A percentile compares a stretch with the other conserved stretches of the same genome.
phyloP scores from a whole-genome alignment of 345 rosid species.

The Aegle marmelos region DNA sequence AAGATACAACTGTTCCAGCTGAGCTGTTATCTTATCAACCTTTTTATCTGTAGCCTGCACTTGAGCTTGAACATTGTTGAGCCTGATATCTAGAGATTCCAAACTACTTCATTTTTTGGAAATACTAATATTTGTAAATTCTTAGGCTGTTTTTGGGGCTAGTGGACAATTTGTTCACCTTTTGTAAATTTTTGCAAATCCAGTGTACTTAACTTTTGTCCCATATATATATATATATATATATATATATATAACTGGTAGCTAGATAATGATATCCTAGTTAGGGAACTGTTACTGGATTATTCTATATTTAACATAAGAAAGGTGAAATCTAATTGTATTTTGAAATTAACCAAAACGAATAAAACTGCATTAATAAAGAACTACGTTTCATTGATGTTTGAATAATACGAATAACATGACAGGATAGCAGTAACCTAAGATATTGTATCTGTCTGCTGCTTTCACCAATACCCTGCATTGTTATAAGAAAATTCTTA shows the following conservation, averaged over 20 bases:
- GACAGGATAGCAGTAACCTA: constrained; percentile 41
- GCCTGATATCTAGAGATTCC: too few species aligned
- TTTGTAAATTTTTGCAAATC: too few species aligned
- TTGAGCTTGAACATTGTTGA: too few species aligned
- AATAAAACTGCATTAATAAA: background rate
- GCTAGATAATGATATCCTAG: background rate
- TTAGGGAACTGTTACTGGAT: background rate
- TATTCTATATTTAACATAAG: background rate
- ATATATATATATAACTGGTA: background rate
- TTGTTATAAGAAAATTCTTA: constrained; percentile 17
- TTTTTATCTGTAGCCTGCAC: too few species aligned
- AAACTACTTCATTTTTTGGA: too few species aligned
- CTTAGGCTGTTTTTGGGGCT: too few species aligned
- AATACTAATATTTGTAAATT: too few species aligned
- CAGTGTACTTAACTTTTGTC: too few species aligned
- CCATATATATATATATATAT: too few species aligned
- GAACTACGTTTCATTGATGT: background rate
- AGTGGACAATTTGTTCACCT: too few species aligned
- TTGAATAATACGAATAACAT: background rate
- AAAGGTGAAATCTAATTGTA: background rate
- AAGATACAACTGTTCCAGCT: too few species aligned
- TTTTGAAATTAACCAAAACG: background rate
- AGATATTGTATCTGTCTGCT: constrained; percentile 34
- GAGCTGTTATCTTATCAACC: too few species aligned
- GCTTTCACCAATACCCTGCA: constrained; percentile 45